phyloP scores from a whole-genome alignment of 2,329 filamentous ascomycete species.

The Cordyceps cicadae region DNA sequence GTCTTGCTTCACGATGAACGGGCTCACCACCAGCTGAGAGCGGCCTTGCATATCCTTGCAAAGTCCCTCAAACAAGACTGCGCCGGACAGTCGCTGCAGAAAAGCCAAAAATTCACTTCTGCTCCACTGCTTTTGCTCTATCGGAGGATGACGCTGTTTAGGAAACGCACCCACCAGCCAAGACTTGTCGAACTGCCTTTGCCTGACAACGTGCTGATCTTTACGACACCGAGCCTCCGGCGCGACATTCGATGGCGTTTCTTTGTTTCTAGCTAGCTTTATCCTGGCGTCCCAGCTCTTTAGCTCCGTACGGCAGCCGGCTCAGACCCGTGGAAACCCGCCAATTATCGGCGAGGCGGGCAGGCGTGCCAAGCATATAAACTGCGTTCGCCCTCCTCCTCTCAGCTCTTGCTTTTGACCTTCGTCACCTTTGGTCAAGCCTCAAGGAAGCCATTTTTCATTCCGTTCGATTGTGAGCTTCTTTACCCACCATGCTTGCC shows the following conservation, averaged over 20 bases:
- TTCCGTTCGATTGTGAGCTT: conserved; percentile 1
- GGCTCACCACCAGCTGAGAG: neutral
- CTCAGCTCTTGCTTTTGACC: neutral
- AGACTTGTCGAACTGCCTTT: neutral
- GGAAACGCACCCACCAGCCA: neutral
- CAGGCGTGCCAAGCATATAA: conserved; percentile 1
- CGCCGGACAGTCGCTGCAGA: neutral
- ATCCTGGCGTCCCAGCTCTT: neutral
- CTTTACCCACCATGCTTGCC: conserved; percentile 23
- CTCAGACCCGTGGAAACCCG: neutral
- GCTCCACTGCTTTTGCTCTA: neutral
- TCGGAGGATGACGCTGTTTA: neutral
- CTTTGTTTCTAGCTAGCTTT: neutral
- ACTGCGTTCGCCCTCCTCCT: neutral
- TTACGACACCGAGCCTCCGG: neutral
- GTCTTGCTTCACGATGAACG: conserved; percentile 3
- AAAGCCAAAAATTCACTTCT: neutral
- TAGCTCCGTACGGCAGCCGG: neutral
- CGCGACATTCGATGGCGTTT: neutral
- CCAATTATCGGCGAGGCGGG: neutral
- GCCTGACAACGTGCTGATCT: conserved; percentile 9
- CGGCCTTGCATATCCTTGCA: neutral
- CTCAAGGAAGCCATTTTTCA: neutral
- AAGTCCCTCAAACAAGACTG: neutral
- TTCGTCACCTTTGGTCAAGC: neutral